Base-by-base conservation (phyloP, 2,329 filamentous ascomycete species). In the Claviceps maximensis region DNA sequence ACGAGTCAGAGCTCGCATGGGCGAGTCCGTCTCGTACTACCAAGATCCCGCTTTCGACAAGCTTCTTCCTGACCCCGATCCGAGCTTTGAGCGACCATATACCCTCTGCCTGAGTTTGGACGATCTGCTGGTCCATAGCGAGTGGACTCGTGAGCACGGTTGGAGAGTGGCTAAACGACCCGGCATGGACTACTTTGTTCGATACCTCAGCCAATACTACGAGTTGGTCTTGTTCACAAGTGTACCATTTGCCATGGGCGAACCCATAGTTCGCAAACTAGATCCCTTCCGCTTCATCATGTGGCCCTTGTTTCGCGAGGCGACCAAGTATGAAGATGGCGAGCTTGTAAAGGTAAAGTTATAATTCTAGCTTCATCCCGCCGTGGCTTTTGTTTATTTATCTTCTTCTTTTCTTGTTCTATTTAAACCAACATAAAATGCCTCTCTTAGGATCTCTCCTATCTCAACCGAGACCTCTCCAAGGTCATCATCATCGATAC, bases 401-500 rank as follows among this genome's bases (percentile, higher is more conserved):
- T 38, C 4, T 38, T 1, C 3, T 38, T 38, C 33, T 7, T 38
- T 4, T 38, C 13, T 15, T 38, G 12, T 17, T 15, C 2, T 17
- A 4, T 38, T 4, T 7, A 17, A 19, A 17, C 46, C 27, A n/a
- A 46, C 9, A 44, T 12, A 1, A 8, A 17, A 15, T 27, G 7
- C 29, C 4, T 19, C 21, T 12, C 2, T 61, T 61, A 94, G 88
- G 93, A 98, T 66, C 82, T 98, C n/a, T 89, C 89, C 2, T 97
- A 95, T 71, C 82, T 98, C 49, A 98, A 98, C 74, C 87, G 93
- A 55, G 89, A 95, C 64, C 79, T 96, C 36, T 93, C 87, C 59
- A 97, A 97, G 73, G 89, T 95, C 49, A 89, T 98, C 66, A 83
- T 98, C 61, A 79, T 98, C 63, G 93, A 98, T 67, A 95, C 89